Evolutionary conservation across 129 eudicot species (phyloP), one percentile per base, ranked within the genome.

Genomic region (Flaveria trinervia): DNA sequence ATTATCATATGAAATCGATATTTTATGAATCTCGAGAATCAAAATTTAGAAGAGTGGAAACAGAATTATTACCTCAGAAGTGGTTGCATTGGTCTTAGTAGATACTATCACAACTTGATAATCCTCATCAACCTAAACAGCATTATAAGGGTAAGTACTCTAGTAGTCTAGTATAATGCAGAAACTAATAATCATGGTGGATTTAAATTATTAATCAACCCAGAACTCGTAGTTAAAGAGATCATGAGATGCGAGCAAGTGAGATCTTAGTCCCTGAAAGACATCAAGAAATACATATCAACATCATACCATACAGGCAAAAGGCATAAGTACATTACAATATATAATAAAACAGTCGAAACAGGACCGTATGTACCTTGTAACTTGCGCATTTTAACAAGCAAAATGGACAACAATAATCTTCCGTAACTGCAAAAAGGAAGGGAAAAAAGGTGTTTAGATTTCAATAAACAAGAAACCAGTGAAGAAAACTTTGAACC

Each of bases 381-480:
- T 79, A 95, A 79, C 92, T 89, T 65, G 87, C 89, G 76, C 97
- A 89, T 82, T 88, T 87, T 17, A 91, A 89, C 88, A 95, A 85
- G 81, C 99, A 95, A 76, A 95, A 95, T 51, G 99, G 92, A 81
- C 99, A 95, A 18, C 89, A 30, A 71, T 84, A 95, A 83, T 95
- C 99, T 84, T 91, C 97, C 0, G 97, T 95, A 65, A 95, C 99
- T 95, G 94, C 88, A 77, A 46, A 76, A 65, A 30, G 41, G 41
- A 36, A 30, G 41, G 39, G 7, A 28, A 56, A 28, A 18, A 2
- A 43, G 41, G 45, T 62, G 18, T 64, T 72, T 36, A 65, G 17
- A 30, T 73, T 57, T 52, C 59, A 71, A 5, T 8, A n/a, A 71
- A 30, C 43, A 59, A 13, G 10, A 70, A 59, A 50, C 6, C 26